These are phyloP conservation scores for Xenoacremonium recifei DNA, from an alignment of 2,329 filamentous ascomycete species.

Conservation along the genomic window DNA sequence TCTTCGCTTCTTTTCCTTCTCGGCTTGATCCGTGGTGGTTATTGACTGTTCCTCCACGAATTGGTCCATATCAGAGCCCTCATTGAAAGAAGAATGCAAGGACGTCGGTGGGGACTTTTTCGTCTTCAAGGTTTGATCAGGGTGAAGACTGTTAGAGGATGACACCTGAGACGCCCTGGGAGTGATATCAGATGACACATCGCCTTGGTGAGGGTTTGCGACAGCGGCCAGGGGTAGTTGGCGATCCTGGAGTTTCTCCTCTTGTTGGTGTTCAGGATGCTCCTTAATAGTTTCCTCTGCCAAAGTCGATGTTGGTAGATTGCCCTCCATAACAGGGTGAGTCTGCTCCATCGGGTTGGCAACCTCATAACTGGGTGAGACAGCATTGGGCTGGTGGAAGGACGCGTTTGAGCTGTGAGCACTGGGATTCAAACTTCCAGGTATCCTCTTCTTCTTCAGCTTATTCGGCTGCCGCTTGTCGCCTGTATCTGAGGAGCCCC, in stretches of 20 bases:
- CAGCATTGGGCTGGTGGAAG: conserved; percentile 47
- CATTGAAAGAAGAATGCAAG: conserved; percentile 73
- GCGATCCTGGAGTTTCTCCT: conserved; percentile 6
- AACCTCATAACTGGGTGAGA: conserved; percentile 46
- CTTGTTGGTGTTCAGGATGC: background rate
- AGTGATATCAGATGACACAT: conserved; percentile 44
- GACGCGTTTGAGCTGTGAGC: conserved; percentile 89
- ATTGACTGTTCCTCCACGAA: conserved; percentile 54
- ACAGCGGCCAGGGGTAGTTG: conserved; percentile 14
- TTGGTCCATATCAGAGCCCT: conserved; percentile 78
- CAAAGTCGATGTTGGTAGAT: conserved; percentile 17
- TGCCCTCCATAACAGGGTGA: conserved; percentile 17
- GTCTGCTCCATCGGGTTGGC: conserved; percentile 45
- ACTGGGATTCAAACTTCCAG: conserved; percentile 76
- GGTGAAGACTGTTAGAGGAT: conserved; percentile 39
- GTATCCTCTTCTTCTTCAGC: conserved; percentile 80
- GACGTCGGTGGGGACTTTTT: conserved; percentile 75
- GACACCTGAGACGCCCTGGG: conserved; percentile 47
- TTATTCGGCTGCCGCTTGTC: conserved; percentile 82
- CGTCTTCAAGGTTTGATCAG: conserved; percentile 55
- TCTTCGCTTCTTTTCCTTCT: conserved; percentile 68
- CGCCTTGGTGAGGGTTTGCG: conserved; percentile 21
- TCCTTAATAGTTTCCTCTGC: conserved; percentile 20
- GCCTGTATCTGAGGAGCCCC: conserved; percentile 58
- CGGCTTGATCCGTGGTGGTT: conserved; percentile 43